Base-by-base conservation (phyloP, 2,329 filamentous ascomycete species). In the Phyllosticta capitalensis region DNA sequence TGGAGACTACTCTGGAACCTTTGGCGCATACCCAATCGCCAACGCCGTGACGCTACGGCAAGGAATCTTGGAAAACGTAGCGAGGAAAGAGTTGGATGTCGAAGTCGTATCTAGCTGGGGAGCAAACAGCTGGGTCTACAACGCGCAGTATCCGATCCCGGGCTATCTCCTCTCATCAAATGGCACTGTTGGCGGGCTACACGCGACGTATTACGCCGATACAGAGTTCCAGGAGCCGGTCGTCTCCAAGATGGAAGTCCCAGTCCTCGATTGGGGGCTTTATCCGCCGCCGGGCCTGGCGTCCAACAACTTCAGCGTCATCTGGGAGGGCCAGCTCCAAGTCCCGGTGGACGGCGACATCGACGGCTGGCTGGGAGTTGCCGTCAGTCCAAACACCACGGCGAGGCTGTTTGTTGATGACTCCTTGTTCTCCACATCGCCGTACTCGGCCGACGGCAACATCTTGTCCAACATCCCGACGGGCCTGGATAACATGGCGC, bases 271-370 rank as follows among this genome's bases (percentile, higher is more conserved):
- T 56, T 78, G 76, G 76, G 75, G 76, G 2, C 62, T 77, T 26
- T 78, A 76, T 56, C 75, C 75, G 10, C 75, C 76, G 0, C 68
- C 72, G 1, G 72, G 71, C 4, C 65, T 77, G 1, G 68, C 73
- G 9, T 77, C 73, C 0, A 78, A 73, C 60, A 78, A 78, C 61
- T 78, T 78, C 63, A 77, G 75, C 57, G 75, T 70, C 0, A 64
- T 71, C 12, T 78, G 76, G 76, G 75, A 77, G 63, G 75, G 76
- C 5, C 64, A 67, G 1, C 56, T 78, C 17, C 63, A 66, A 17
- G 70, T 73, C 0, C 71, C 75, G 0, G 73, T 75, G 12, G 73
- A 75, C 26, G 69, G 76, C 1, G 66, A 75, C 14, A 28, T 59
- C n/a, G 38, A 55, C 3, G 76, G 75, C 5, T 78, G 73, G 72